These are phyloP conservation scores for Tetrahymena elliotti DNA, from an alignment of 73 alveolate genomes.

Conservation along the genomic window DNA sequence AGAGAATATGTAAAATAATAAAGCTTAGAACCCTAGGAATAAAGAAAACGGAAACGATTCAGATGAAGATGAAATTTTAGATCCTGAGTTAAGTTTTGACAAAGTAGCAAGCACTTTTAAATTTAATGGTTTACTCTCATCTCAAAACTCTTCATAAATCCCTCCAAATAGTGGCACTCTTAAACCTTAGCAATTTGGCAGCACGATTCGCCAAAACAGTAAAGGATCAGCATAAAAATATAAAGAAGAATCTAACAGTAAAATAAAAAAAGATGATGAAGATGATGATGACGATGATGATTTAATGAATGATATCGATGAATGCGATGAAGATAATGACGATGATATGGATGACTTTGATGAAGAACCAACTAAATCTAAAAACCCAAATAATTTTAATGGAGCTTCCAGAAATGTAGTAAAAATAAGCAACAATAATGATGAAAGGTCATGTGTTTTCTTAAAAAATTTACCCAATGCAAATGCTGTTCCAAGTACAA, in stretches of 20 bases:
- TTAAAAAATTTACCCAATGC: neutral
- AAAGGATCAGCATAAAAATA: neutral
- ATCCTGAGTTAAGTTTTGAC: neutral
- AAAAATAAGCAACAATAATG: neutral
- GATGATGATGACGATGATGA: neutral
- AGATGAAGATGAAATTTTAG: neutral
- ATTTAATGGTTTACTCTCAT: neutral
- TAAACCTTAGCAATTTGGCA: neutral
- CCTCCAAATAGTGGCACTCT: neutral
- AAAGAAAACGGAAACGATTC: neutral
- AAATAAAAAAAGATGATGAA: neutral
- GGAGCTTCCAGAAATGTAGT: neutral
- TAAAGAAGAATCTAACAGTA: neutral
- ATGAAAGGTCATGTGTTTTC: neutral
- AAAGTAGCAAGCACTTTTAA: neutral
- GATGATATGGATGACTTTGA: neutral
- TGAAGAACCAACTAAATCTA: neutral
- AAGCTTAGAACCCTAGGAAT: neutral
- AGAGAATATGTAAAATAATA: neutral
- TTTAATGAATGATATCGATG: neutral
- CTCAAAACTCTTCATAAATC: neutral
- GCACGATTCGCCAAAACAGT: neutral
- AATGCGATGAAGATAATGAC: neutral
- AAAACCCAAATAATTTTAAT: neutral
- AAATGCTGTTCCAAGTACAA: neutral